Base-by-base conservation (phyloP, 2,329 filamentous ascomycete genomes). In the Graphilbum sp. region DNA sequence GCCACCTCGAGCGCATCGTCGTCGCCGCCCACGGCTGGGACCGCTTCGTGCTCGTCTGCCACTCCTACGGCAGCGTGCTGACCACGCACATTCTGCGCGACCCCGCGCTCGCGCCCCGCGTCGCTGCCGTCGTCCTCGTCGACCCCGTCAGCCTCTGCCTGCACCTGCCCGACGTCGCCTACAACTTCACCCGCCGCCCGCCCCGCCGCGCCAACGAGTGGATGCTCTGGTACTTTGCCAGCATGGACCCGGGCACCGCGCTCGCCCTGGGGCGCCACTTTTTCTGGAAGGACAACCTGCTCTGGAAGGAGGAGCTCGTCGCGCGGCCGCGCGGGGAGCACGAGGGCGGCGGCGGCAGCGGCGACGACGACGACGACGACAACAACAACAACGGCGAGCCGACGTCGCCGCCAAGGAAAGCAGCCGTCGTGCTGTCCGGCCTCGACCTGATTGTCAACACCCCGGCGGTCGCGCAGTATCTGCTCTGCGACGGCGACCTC, bases 161-260 rank as follows among this genome's bases (percentile, higher is more conserved):
- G 25, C 78, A 84, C 51, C 62, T 79, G 27, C 78, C 78, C 1
- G 65, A 79, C 43, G 74, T 83, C 24, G 75, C 77, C 11, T 82
- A 74, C 60, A 84, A 83, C 54, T 83, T 84, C 51, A 75, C 69
- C 11, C 58, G 65, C 43, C 57, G 69, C 21, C 51, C 44, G 38
- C 70, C 71, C 4, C 56, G 46, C 50, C 56, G 40, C 40, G 75
- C 79, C n/a, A 80, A 79, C 44, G 75, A 84, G 53, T 75, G 71
- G 60, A 69, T 78, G 50, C 58, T 84, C 13, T 78, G 72, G 63
- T 84, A 79, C 47, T 82, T 81, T 50, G 79, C 73, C 6, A 72
- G 67, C 33, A 75, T 66, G 38, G 79, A 84, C 46, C 70, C 74
- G 21, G 74, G 74, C 2, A 72, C 80, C 2, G 69, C 77, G 10